Evolutionary conservation across 1,284 basidiomycete species (phyloP), one percentile per base, ranked within the genome.

Genomic region (Exobasidium cylindrosporum): DNA sequence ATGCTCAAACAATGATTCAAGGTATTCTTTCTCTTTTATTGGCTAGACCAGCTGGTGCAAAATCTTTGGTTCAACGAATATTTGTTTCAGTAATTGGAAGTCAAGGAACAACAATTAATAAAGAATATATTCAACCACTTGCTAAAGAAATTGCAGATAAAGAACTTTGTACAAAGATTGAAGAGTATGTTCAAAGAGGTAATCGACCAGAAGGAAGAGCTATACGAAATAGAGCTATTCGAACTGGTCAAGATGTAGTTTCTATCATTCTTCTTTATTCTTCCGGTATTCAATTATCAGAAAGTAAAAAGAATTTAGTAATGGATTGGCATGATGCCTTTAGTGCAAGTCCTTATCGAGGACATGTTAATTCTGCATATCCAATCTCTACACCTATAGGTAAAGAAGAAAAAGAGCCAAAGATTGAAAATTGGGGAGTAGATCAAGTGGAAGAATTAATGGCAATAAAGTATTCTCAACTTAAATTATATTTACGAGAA

Each of bases 41-140:
- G n/a, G 76, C 76, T 14, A 63, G 74, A 40, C 77, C 76, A 1
- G 72, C 68, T n/a, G 77, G 77, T 17, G 65, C 70, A 58, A 77
- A 78, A 57, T 78, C 76, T 58, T 71, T 79, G 28, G 65, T 79
- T 46, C 77, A 79, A 63, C 67, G 73, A 43, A 64, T 78, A 45
- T 65, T 77, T 31, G 66, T 70, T 24, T 74, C 67, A 53, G 72
- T 76, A 40, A 65, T 79, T 26, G 69, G 70, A 31, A 67, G 69
- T 31, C 68, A 76, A 31, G 67, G 66, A 1, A 58, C 68, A 43
- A 57, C 66, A 45, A 67, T 79, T 30, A 67, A 75, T 47, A 76
- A 75, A 66, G 70, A 78, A 32, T 76, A 71, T 35, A 66, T 79
- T 28, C 60, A 60, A 2, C 77, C 76, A 7, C 49, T 79, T 13